A percentile compares a stretch with the other conserved stretches of the same genome.
phyloP scores from a whole-genome alignment of 129 eudicot species.

The sunflower (Helianthus annuus) region DNA sequence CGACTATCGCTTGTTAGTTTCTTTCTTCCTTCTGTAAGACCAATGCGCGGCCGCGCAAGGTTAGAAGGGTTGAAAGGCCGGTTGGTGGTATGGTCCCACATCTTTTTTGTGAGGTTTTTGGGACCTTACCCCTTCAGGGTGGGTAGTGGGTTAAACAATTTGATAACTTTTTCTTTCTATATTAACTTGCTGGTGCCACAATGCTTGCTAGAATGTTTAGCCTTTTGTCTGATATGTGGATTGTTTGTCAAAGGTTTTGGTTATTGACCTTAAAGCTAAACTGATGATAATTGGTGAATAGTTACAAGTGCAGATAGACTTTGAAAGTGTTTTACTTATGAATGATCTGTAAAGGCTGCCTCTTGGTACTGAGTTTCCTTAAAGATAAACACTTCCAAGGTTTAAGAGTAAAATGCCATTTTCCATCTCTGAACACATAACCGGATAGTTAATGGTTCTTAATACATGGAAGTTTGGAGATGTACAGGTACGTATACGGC shows the following conservation, averaged over 20 bases:
- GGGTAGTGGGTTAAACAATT: not conserved
- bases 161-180: not conserved
- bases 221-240: not conserved
- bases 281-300: not conserved
- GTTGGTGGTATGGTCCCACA: too few species aligned
- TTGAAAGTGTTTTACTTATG: not conserved
- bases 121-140: too few species aligned
- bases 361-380: not conserved
- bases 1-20: too few species aligned
- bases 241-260: not conserved
- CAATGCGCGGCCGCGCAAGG: too few species aligned
- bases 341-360: too few species aligned
- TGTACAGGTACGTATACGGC: too few species aligned
- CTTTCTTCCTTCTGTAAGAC: too few species aligned
- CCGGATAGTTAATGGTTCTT: too few species aligned
- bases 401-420: not conserved
- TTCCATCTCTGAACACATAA: too few species aligned
- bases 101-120: too few species aligned
- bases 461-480: too few species aligned
- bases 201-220: not conserved
- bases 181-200: not conserved
- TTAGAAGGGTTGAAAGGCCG: too few species aligned
- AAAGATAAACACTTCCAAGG: not conserved
- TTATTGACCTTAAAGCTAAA: not conserved
- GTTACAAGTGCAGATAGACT: not conserved